Conservation (phyloP, 148 eudicot species). For the Heliosperma pusillum region DNA sequence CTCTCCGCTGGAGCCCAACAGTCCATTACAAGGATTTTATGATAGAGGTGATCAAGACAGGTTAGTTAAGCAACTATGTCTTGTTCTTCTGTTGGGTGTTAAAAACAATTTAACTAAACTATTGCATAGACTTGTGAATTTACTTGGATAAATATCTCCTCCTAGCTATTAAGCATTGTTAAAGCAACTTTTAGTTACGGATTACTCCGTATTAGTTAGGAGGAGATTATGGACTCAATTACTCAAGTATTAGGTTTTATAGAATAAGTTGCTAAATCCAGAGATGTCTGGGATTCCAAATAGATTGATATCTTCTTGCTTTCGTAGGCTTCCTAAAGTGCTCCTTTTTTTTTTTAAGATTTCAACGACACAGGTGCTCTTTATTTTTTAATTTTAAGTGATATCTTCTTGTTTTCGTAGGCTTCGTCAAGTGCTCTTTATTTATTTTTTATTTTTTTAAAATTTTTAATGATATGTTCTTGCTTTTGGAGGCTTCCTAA, state of each 20-base stretch:
- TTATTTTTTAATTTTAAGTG: no score
- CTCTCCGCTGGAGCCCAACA: constrained; percentile 96
- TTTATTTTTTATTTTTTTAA: no score
- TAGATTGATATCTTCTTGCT: not conserved
- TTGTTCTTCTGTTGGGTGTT: not conserved
- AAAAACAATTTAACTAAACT: not conserved
- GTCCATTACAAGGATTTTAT: constrained; percentile 76
- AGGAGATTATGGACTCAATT: no score
- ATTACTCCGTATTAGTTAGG: no score
- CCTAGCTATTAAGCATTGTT: not conserved
- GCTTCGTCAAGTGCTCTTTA: no score
- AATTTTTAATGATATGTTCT: no score
- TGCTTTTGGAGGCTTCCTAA: no score
- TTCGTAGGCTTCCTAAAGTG: not conserved
- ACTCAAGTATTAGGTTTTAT: not conserved
- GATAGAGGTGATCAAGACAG: constrained; percentile 79
- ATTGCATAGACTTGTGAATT: not conserved
- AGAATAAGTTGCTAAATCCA: not conserved
- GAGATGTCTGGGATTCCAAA: not conserved
- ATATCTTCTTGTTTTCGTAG: no score
- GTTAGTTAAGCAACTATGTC: constrained; percentile 34
- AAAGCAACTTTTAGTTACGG: no score
- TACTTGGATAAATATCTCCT: not conserved
- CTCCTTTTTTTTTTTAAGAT: no score
- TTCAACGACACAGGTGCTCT: no score